A percentile compares a stretch with the other conserved stretches of the same genome.
phyloP scores from a whole-genome alignment of 1,284 basidiomycete species.

The Entoloma clypeatum region DNA sequence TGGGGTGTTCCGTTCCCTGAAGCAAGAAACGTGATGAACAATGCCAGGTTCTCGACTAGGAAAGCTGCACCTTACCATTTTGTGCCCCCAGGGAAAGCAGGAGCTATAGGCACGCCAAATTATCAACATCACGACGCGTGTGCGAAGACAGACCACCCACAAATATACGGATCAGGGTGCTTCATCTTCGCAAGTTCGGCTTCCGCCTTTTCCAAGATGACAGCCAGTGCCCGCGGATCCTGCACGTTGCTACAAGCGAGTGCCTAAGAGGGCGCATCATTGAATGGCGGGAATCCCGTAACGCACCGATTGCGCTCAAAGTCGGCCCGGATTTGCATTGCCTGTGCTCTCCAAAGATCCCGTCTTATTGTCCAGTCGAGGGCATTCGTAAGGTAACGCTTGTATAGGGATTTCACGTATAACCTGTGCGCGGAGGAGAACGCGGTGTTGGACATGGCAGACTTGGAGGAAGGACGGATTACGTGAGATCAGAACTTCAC shows the following conservation, averaged over 20 bases:
- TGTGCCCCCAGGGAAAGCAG: conserved; percentile 77
- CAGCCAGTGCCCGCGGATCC: conserved; percentile 82
- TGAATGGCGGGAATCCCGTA: neutral
- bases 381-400: conserved; percentile 79
- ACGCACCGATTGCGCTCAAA: conserved; percentile 89
- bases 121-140: conserved; percentile 13
- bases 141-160: conserved; percentile 45
- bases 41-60: conserved; percentile 1
- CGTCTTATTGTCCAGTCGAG: conserved; percentile 87
- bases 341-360: conserved; percentile 82
- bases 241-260: conserved; percentile 67
- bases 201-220: conserved; percentile 82
- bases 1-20: conserved; percentile 71
- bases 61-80: conserved; percentile 61
- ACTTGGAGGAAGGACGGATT: conserved; percentile 34
- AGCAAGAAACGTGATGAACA: conserved; percentile 18
- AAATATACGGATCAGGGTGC: conserved; percentile 91
- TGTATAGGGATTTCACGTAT: conserved; percentile 92
- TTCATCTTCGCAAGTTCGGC: conserved; percentile 59
- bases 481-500: conserved; percentile 6
- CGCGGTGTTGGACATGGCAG: conserved; percentile 41
- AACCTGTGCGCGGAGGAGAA: conserved; percentile 79
- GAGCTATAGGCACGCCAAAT: conserved; percentile 46
- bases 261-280: conserved; percentile 1
- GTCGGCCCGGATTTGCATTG: conserved; percentile 83